Evolutionary conservation across 1,139 yeast genomes (phyloP), one percentile per base, ranked within the genome.

Genomic region (Pneumocystis murina): DNA sequence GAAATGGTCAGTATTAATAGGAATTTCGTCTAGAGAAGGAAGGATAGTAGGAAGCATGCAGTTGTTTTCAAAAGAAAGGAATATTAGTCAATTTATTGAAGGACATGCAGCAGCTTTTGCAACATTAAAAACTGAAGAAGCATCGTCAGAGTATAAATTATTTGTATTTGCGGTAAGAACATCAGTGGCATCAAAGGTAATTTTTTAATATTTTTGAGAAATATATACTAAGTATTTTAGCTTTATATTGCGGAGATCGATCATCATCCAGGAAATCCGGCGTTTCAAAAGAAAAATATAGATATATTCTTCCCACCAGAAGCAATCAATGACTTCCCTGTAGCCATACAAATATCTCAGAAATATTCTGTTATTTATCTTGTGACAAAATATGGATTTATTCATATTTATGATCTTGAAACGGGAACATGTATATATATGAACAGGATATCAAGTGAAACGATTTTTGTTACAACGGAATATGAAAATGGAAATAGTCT

Each of bases 261-360:
- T 74, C 97, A 92, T 74, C 88, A 85, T 69, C 87, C 87, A 39
- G 82, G 83, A 60, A 84, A 86, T 72, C 96, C 97, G n/a, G 79
- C 81, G 17, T 94, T 87, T 78, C 83, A 83, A 67, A 94, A 94
- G 81, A 90, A 90, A 76, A 83, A 87, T 54, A 95, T 89, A 60
- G 97, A 92, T 72, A 85, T 94, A 67, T 92, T 87, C 76, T 91
- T 92, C 82, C 98, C 98, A 58, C 92, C 95, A 54, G 98, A 94
- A 77, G 96, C 96, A 59, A 81, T 88, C 61, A 88, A 87, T 74
- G 99, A 94, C 77, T 94, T 94, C 84, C 99, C 99, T 65, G 91
- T 94, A 69, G 83, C 96, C 64, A 84, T 91, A 67, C 95, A 90
- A 74, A 84, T 92, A 61, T 85, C 96, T 43, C 81, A 87, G 76